These are phyloP conservation scores for Endoconidiophora polonica DNA, from an alignment of 2,329 filamentous ascomycete genomes.

Conservation along the genomic window DNA sequence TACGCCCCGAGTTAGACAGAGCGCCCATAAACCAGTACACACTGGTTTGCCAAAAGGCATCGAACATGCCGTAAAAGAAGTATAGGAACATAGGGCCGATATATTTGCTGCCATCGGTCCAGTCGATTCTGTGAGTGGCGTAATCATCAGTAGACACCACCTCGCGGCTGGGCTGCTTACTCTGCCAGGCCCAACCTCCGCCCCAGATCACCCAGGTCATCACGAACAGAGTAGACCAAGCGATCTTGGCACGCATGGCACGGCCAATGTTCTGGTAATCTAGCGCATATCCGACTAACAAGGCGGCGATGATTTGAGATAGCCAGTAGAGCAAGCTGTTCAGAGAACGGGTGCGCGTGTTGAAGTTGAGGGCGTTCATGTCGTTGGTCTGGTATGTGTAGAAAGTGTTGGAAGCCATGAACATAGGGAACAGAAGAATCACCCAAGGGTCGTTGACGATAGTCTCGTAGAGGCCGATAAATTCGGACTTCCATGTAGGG, in stretches of 20 bases:
- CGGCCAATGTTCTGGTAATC: conserved; percentile 45
- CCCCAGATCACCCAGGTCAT: conserved; percentile 71
- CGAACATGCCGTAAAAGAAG: conserved; percentile 80
- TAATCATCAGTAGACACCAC: conserved; percentile 18
- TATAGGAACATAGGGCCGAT: conserved; percentile 73
- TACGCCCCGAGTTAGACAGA: conserved; percentile 80
- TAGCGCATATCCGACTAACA: conserved; percentile 54
- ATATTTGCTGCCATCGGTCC: conserved; percentile 44
- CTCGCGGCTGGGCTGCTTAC: conserved; percentile 35
- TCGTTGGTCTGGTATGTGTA: conserved; percentile 40
- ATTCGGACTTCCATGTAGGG: conserved; percentile 68
- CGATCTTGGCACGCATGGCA: conserved; percentile 47
- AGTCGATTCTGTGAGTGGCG: conserved; percentile 33
- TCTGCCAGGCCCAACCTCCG: conserved; percentile 65
- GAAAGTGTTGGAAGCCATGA: conserved; percentile 38
- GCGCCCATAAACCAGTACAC: conserved; percentile 95
- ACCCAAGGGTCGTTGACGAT: conserved; percentile 56
- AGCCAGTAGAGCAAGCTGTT: conserved; percentile 69
- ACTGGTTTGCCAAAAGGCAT: conserved; percentile 77
- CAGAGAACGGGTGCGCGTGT: conserved; percentile 40
- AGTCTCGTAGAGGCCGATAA: conserved; percentile 59
- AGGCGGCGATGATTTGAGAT: conserved; percentile 61
- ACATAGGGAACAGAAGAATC: conserved; percentile 46
- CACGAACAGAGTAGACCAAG: conserved; percentile 43
- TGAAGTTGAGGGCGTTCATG: conserved; percentile 38